Evolutionary conservation across 2,329 filamentous ascomycete genomes (phyloP), one percentile per base, ranked within the genome.

Genomic region (Talaromyces sp.): DNA sequence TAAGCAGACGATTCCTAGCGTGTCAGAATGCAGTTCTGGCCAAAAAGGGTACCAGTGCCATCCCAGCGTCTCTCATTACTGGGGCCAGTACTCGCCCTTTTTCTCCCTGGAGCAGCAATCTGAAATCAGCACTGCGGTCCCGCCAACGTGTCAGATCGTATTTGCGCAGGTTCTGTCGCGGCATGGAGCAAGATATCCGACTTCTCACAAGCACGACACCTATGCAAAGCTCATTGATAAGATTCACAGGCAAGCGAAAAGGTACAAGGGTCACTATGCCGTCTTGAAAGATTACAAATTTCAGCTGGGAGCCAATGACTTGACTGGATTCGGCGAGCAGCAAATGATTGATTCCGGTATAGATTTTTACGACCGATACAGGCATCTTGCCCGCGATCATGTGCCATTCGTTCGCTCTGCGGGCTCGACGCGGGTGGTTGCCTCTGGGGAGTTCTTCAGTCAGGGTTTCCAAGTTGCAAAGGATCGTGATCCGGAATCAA

Each of bases 31-130:
- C 26, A 52, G 49, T 17, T n/a, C 7, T 29, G 24, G 3, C 17
- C 6, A 13, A 21, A 52, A 52, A 4, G 11, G 21, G 3, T 29
- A 52, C 17, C 26, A 29, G 49, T 29, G 11, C 26, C 27, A 8
- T 27, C 74, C 82, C 4, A 72, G 82, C 32, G 81, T 88, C 51
- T 85, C 86, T 1, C 88, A 86, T 65, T 82, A 80, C 59, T 96
- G 91, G 91, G 93, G 92, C 59, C 91, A 93, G 72, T 96, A 96
- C 73, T 89, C 91, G 19, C 90, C 92, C 1, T 96, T 86, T 77
- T 96, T 90, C 75, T 83, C 87, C 0, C 87, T 93, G 0, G 63
- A 63, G 1, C 58, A 65, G 4, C 82, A 86, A 7, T 91, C 89
- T 1, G 79, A 84, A 2, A 84, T 91, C 56, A 78, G 85, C 17